Base-by-base conservation (phyloP, 176 grass and related monocot genomes). In the Oryza punctata region DNA sequence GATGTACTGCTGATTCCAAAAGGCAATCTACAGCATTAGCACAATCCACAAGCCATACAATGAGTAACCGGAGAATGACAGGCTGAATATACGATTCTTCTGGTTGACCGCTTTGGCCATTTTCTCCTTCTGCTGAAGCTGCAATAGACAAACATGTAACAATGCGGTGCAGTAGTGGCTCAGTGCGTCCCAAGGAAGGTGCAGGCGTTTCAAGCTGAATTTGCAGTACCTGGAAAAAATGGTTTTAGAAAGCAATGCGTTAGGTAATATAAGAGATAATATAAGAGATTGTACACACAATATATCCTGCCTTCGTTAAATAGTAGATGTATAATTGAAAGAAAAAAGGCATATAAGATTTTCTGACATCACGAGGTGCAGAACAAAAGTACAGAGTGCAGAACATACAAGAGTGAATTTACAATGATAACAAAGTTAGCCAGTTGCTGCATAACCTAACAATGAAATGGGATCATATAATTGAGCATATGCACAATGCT, bases 1-100 rank as follows among this genome's bases (percentile, higher is more conserved):
- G 84, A 82, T 96, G 91, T 69, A 89, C 87, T 50, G 84, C 83
- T 81, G 87, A 86, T 81, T 91, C 89, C 77, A 94, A 79, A 88
- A 99, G 79, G 89, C 86, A 99, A 71, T 86, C 79, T 30, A 99
- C 87, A 81, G 91, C 93, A 92, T 87, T 96, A 83, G 91, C 84
- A 86, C 97, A 96, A 61, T 99, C 85, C 13, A 72, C 91, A 76
- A 99, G 89, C 93, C 93, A 99, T 71, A 81, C 69, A 47, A 96
- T 84, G 65, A 99, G 89, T 88, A 99, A 59, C 76, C 76, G 85
- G 57, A 99, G 91, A 83, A 99, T 91, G 77, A 99, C 83, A 26
- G 87, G 93, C 80, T 92, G 89, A 72, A 90, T 80, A 72, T 94
- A 91, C 4, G 70, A 84, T 63, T 90, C 86, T 77, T 80, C 91